Evolutionary conservation across 1,284 basidiomycete genomes (phyloP).

Genomic region (Cryptococcus sp.): DNA sequence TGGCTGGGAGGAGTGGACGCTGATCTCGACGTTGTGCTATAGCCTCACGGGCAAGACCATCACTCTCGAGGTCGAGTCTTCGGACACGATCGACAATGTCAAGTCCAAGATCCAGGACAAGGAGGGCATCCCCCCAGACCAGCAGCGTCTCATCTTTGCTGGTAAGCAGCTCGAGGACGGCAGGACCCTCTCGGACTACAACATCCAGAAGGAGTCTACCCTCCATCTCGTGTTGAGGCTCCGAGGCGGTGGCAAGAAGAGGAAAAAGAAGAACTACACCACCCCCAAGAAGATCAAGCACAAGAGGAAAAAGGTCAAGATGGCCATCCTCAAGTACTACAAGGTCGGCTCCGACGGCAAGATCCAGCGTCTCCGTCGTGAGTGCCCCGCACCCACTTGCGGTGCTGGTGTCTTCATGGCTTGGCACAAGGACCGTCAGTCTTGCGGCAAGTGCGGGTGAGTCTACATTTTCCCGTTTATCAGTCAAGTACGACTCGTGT

Average conservation of each 20-base stretch:
- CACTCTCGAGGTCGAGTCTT: slow-evolving; percentile 83
- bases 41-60: slow-evolving; percentile 99
- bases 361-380: slow-evolving; percentile 97
- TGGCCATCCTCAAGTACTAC: slow-evolving; percentile 98
- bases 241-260: slow-evolving; percentile 86
- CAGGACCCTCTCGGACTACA: slow-evolving; percentile 86
- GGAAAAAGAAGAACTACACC: slow-evolving; percentile 99
- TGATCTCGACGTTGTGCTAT: slow-evolving; percentile 17
- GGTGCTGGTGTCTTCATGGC: slow-evolving; percentile 98
- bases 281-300: slow-evolving; percentile 99
- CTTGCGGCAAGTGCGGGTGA: slow-evolving; percentile 86
- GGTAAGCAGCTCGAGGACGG: slow-evolving; percentile 98
- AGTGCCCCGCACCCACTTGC: slow-evolving; percentile 78
- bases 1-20: not conserved
- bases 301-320: slow-evolving; percentile 99
- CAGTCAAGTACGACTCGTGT: not conserved
- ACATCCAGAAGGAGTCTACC: slow-evolving; percentile 95
- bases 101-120: slow-evolving; percentile 96
- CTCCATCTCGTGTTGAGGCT: slow-evolving; percentile 92
- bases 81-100: slow-evolving; percentile 97
- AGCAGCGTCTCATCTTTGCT: slow-evolving; percentile 97
- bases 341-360: slow-evolving; percentile 98
- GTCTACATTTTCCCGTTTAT: not conserved
- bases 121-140: slow-evolving; percentile 80
- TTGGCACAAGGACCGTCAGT: slow-evolving; percentile 92